Evolutionary conservation across 2,329 filamentous ascomycete species (phyloP).

Genomic region (Aspergillus fructus): DNA sequence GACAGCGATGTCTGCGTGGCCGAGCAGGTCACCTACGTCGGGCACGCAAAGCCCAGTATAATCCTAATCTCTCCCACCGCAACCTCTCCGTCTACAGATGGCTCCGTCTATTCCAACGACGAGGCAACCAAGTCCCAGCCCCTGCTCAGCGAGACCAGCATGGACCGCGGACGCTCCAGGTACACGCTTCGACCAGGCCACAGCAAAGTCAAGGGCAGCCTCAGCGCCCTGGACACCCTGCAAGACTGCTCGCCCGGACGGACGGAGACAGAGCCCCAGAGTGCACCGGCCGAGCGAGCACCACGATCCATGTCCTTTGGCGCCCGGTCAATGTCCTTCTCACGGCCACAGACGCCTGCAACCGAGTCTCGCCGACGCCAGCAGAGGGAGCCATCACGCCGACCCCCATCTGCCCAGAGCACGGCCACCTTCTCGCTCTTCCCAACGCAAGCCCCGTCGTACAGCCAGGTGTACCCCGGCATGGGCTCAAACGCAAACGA

Average conservation of each 20-base stretch:
- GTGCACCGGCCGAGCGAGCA: slow-evolving; percentile 25
- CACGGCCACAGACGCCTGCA: slow-evolving; percentile 23
- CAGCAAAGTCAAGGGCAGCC: slow-evolving; percentile 12
- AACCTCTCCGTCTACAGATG: not conserved
- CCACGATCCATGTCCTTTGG: slow-evolving; percentile 18
- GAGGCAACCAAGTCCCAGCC: slow-evolving; percentile 20
- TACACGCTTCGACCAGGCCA: slow-evolving; percentile 1
- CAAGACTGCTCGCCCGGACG: not conserved
- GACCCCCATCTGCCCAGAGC: slow-evolving; percentile 28
- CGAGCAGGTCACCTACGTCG: slow-evolving; percentile 32
- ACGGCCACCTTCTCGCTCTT: slow-evolving; percentile 21
- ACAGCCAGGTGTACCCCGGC: not conserved
- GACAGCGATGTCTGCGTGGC: slow-evolving; percentile 34
- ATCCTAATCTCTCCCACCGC: slow-evolving; percentile 32
- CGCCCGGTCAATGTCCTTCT: slow-evolving; percentile 24
- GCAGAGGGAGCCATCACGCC: slow-evolving; percentile 20
- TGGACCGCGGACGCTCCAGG: slow-evolving; percentile 4
- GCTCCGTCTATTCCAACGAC: slow-evolving; percentile 17
- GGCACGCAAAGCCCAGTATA: slow-evolving; percentile 31
- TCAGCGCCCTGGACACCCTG: slow-evolving; percentile 11
- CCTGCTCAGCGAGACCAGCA: slow-evolving; percentile 10
- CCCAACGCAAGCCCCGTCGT: slow-evolving; percentile 11
- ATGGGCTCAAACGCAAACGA: not conserved
- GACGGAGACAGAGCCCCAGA: slow-evolving; percentile 20
- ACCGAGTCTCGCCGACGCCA: slow-evolving; percentile 21